Base-by-base conservation (phyloP, 305 asterid genomes). In the Fraxinus floribunda region DNA sequence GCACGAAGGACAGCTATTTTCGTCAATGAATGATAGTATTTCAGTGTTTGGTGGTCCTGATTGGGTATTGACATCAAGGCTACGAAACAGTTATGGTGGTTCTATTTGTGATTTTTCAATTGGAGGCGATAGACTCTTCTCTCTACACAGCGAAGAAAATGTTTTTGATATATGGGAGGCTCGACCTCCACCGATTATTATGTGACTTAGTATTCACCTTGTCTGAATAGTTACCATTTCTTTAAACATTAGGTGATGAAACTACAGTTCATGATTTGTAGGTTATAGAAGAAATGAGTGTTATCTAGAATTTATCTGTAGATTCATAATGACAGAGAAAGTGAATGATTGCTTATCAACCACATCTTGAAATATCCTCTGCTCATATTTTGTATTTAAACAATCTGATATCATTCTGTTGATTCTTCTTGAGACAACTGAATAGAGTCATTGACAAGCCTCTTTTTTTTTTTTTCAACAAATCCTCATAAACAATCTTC, bases 131-230 rank as follows among this genome's bases (percentile, higher is more conserved):
- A 85, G 97, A 77, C 90, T 95, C 6, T 95, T 95, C 38, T 97
- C 98, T 0, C 80, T 95, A 68, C 98, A 93, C 34, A 94, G 98
- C 57, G 98, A 95, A 49, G 98, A 95, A 80, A 93, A 95, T 81
- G 97, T 92, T 68, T 95, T 95, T 24, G 97, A 95, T 77, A 83
- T 92, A 36, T 95, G 98, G 98, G 98, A 95, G 88, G 89, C 95
- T 62, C 87, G 89, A 3, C 84, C 97, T 20, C 91, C 94, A 15
- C 93, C 98, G 4, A 75, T 92, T 75, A 64, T 93, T 52, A 57
- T 90, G 85, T 95, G 92, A 93, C 85, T 7, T 20, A 60, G 5
- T 20, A 7, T 41, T 44, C 73, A 64, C 22, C 18, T 49, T 52
- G 82, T 68, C 78, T 70, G 55, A 49, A 77, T 79, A 72, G 16